Base-by-base conservation (phyloP, 768 basidiomycete genomes). In the Collybiopsis luxurians region DNA sequence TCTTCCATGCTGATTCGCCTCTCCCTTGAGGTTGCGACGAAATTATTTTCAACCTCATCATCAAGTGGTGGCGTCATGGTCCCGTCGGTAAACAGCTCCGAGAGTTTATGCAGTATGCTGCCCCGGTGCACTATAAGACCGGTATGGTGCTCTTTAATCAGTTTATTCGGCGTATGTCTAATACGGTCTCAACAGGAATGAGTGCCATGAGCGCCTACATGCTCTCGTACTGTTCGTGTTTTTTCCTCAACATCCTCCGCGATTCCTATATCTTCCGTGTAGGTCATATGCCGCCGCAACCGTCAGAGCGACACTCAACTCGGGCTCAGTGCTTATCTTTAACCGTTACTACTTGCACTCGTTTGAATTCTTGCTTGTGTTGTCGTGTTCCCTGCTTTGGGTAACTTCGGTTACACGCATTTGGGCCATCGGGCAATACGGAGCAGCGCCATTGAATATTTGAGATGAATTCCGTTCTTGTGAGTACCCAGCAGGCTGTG, bases 11-110 rank as follows among this genome's bases (percentile, higher is more conserved):
- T n/a, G n/a, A n/a, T n/a, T n/a, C n/a, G n/a, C n/a, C n/a, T n/a
- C n/a, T 13, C 13, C 31, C 58, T n/a, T n/a, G 57, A 78, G 78
- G 84, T 2, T 87, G 84, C 63, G 84, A 84, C 62, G 88, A 89
- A 72, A 83, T 95, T 55, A 82, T 94, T 61, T 93, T 95, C 78
- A 88, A 93, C 66, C 94, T 93, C 0, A 51, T 95, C 51, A 77
- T 85, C 52, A 71, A 81, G 31, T 95, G 92, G 92, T 87, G 84
- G 81, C 73, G 74, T 51, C 69, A 77, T 51, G 92, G 93, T 2
- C 93, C 92, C 3, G 86, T 96, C 70, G 92, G 86, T 59, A 73
- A 78, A 55, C 87, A 91, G 68, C 75, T 92, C 30, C 81, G 85
- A 39, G 78, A 75, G 31, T 92, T 92, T 68, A 74, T 91, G 31